Evolutionary conservation across 2,329 filamentous ascomycete genomes (phyloP), one percentile per base, ranked within the genome.

Genomic region (Fusarium fracticaudum): DNA sequence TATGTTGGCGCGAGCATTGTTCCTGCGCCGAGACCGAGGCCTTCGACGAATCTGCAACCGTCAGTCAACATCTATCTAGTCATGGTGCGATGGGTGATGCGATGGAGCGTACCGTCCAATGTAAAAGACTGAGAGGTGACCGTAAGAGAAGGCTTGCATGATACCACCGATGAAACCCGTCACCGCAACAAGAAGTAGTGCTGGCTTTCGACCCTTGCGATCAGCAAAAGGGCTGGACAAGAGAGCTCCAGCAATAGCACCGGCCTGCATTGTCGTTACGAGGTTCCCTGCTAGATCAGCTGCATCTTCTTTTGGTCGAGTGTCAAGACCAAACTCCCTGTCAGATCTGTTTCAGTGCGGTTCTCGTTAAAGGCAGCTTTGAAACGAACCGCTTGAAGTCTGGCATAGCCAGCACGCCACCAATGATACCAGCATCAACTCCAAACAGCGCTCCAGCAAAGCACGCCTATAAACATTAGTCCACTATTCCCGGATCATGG

Each of bases 1-100:
- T 91, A 91, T 2, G 89, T 85, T 6, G 89, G 89, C 8, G 87
- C 88, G 63, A 91, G 85, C 84, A 90, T 90, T 41, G 86, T 87
- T 44, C 87, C 86, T 57, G 83, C 85, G 22, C 85, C 85, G 15
- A 87, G 83, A 63, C 84, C 86, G 13, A 91, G 79, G 47, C 89
- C 89, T 62, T 86, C 87, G 33, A 90, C 80, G 53, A 91, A 75
- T 10, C 67, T 51, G 9, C 12, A 24, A 12, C n/a, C 9, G 8
- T 51, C 17, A 35, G 8, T 51, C 13, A 35, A 35, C 7, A 26
- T 26, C 26, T 26, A 35, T 24, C 31, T 14, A 51, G 8, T 10
- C 3, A 11, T 20, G 17, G 3, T 11, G 17, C 17, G 3, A 5
- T 5, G 48, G 8, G 8, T 51, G 6, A 35, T 51, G 8, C 4